These are phyloP conservation scores for Hemerocallis citrina DNA, from an alignment of 106 monocot genomes.

Conservation along the genomic window DNA sequence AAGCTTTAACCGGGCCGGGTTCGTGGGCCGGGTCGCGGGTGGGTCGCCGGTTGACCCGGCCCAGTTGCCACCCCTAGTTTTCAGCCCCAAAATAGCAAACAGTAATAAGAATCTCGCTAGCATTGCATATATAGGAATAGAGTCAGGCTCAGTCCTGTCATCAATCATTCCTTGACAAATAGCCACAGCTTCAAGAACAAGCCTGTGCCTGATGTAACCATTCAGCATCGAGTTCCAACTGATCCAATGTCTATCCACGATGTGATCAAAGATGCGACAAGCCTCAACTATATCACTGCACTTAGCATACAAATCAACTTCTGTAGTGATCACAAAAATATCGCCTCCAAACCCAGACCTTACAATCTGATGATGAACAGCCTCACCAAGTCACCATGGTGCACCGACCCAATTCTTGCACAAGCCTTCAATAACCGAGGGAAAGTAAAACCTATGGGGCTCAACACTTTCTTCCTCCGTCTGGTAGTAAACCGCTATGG, in stretches of 20 bases:
- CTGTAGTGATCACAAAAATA: constrained; percentile 52
- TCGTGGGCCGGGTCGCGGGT: no score
- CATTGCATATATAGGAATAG: constrained; percentile 45
- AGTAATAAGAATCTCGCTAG: constrained; percentile 18
- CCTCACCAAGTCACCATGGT: constrained; percentile 36
- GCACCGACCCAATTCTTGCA: constrained; percentile 45
- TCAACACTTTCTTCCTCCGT: constrained; percentile 70
- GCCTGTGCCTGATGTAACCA: constrained; percentile 48
- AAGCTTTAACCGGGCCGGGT: no score
- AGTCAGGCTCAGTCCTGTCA: constrained; percentile 29
- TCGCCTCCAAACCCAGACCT: constrained; percentile 43
- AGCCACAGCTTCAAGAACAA: constrained; percentile 29
- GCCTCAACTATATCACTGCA: constrained; percentile 66
- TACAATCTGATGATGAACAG: constrained; percentile 48
- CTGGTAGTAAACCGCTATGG: constrained; percentile 67
- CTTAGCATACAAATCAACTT: constrained; percentile 78
- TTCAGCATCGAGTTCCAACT: constrained; percentile 68
- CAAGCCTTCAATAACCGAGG: constrained; percentile 78
- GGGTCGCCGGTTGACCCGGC: no score
- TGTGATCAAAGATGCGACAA: constrained; percentile 38
- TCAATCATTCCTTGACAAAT: constrained; percentile 35
- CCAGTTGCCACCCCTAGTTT: constrained; percentile 62
- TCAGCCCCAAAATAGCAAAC: constrained; percentile 19
- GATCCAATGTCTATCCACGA: constrained; percentile 27
- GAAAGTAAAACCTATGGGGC: constrained; percentile 65